Base-by-base conservation (phyloP, 352 stramenopile genomes). In the Globisporangium acanthophoron region DNA sequence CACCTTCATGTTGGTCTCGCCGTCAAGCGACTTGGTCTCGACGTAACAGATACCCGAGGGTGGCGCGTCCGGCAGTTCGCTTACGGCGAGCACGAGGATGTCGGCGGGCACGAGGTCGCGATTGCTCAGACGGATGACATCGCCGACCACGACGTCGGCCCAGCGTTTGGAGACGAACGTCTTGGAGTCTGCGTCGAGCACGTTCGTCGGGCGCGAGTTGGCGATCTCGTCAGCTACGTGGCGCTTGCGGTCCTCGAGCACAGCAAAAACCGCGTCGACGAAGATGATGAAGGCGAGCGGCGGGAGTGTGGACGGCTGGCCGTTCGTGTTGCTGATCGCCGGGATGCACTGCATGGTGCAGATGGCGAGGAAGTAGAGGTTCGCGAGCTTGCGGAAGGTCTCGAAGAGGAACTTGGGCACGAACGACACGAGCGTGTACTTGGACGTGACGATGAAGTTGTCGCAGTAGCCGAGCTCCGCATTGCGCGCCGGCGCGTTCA, bases 1-100 rank as follows among this genome's bases (percentile, higher is more conserved):
- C 18, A 95, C 75, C 67, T 97, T 97, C 73, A 97, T 89, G 64
- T 97, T 97, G 15, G 90, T 97, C 61, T 97, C 91, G 24, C 91
- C 91, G 63, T 97, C 91, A 15, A 97, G 73, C 20, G 83, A 94
- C 57, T 94, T 94, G 47, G 91, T 97, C 70, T 97, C 87, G 7
- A 97, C 85, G 49, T 95, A 96, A 63, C 84, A 95, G 33, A 92
- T 68, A 3, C 88, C 88, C 18, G 74, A 79, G 13, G 87, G 87
- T 7, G 75, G 70, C 11, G 71, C 58, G 24, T 82, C 62, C 0
- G 85, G 70, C 0, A 78, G 47, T 59, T 96, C 85, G 52, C 75
- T 88, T 6, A 92, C 80, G 0, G 78, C 74, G 11, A 97, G 66
- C 27, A 97, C 70, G 16, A 97, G 64, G 33, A 97, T 76, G 43